phyloP scores from a whole-genome alignment of 441 rosid species.

The Populus trichocarpa region DNA sequence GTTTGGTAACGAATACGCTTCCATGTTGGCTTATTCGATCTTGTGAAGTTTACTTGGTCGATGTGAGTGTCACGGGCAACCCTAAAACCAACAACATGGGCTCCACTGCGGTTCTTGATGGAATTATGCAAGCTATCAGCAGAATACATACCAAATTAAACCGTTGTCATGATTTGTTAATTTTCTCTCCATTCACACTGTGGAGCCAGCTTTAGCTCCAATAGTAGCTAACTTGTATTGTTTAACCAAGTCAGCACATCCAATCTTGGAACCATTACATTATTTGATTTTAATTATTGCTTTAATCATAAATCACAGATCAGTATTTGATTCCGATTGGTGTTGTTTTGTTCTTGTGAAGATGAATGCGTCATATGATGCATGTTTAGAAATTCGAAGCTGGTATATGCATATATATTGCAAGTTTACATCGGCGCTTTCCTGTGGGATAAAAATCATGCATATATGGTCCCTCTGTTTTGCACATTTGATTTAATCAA shows the following conservation, averaged over 20 bases:
- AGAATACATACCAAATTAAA: background rate
- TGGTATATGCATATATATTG: background rate
- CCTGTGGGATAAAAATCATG: no score
- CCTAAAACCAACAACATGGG: conserved; percentile 19
- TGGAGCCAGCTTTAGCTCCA: conserved; percentile 6
- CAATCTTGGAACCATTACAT: background rate
- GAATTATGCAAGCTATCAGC: background rate
- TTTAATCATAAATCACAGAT: background rate
- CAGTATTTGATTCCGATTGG: background rate
- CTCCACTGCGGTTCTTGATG: conserved; percentile 16
- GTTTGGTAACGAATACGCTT: background rate
- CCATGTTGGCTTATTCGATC: conserved; percentile 10
- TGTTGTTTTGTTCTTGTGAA: background rate
- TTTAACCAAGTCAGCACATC: conserved; percentile 5
- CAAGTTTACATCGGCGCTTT: no score
- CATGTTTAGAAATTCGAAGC: background rate
- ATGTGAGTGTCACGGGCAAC: conserved; percentile 29
- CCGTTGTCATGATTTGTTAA: conserved; percentile 16
- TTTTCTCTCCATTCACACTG: conserved; percentile 25
- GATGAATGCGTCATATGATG: background rate
- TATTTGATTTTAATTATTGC: background rate
- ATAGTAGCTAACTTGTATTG: background rate
- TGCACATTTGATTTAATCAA: no score
- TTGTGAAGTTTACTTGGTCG: conserved; percentile 10
- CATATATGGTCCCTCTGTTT: no score